Conservation (phyloP, 352 stramenopile genomes). For the Phytophthora pisi region DNA sequence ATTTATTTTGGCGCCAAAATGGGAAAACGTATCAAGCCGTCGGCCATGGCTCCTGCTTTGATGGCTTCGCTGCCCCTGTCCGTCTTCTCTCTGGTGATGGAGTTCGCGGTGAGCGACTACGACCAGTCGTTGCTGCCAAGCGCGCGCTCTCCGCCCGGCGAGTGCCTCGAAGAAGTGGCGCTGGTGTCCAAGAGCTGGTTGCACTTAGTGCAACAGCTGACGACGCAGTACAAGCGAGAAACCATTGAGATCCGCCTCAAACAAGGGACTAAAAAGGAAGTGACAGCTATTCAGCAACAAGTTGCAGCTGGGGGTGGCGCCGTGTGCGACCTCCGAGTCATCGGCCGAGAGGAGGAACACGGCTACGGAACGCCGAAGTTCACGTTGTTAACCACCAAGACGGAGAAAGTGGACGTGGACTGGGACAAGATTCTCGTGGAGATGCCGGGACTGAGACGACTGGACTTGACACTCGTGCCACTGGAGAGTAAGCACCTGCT, state of each 20-base stretch:
- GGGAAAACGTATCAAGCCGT: neutral
- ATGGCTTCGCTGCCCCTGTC: conserved; percentile 6
- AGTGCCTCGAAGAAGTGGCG: conserved; percentile 3
- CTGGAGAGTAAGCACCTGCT: conserved; percentile 22
- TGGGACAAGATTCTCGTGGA: conserved; percentile 17
- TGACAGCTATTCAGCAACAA: conserved; percentile 3
- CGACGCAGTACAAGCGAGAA: conserved; percentile 9
- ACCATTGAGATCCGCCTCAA: conserved; percentile 7
- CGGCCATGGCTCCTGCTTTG: neutral
- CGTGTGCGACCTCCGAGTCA: conserved; percentile 6
- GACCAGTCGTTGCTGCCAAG: neutral
- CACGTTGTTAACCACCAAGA: neutral
- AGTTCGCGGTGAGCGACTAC: conserved; percentile 15
- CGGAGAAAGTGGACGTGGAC: conserved; percentile 21
- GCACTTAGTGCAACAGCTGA: conserved; percentile 8
- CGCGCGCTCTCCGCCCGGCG: neutral
- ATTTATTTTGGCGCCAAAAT: neutral
- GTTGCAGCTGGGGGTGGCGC: neutral
- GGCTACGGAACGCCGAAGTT: neutral
- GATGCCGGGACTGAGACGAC: conserved; percentile 9
- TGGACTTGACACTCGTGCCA: conserved; percentile 27
- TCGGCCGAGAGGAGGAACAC: neutral
- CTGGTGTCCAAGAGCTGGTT: conserved; percentile 15
- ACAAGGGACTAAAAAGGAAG: conserved; percentile 3
- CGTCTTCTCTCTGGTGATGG: conserved; percentile 11